A percentile compares a stretch with the other conserved stretches of the same genome.
phyloP scores from a whole-genome alignment of 495 filamentous ascomycete genomes.

The Aspergillus saccharolyticus region DNA sequence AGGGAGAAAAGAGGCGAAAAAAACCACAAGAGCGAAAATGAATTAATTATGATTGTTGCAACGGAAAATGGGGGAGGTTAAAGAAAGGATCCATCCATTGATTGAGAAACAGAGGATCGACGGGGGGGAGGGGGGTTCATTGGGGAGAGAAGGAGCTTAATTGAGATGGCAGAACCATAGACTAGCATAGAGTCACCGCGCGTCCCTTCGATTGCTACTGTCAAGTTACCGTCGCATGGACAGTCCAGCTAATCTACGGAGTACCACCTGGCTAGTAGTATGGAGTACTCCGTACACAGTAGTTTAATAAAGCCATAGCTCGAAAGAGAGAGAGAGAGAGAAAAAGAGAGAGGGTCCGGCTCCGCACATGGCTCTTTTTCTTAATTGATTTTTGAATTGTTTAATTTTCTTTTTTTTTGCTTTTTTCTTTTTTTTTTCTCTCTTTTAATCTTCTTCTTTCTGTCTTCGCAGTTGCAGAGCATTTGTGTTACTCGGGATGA shows the following conservation, averaged over 20 bases:
- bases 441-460: neutral
- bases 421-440: neutral
- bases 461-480: neutral
- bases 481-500: neutral
- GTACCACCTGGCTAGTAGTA: too few species aligned
- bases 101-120: slow-evolving; percentile 14
- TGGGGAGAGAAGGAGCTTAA: slow-evolving; percentile 14
- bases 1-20: slow-evolving; percentile 9
- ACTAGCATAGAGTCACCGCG: neutral
- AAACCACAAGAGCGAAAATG: too few species aligned
- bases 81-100: too few species aligned
- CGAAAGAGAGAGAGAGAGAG: too few species aligned
- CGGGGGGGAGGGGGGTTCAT: neutral
- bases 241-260: too few species aligned
- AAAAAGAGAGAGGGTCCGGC: neutral
- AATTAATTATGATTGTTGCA: neutral
- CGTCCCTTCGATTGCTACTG: neutral
- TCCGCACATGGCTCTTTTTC: neutral
- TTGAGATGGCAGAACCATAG: slow-evolving; percentile 15
- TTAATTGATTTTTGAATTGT: too few species aligned
- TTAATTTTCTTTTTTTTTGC: neutral
- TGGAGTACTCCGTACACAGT: too few species aligned
- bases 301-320: neutral
- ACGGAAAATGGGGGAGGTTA: neutral
- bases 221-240: too few species aligned